Percentiles rank a stretch among this genome's conserved stretches.
phyloP scores from a whole-genome alignment of 352 stramenopile species.

The Phytopythium chamaehyphon region DNA sequence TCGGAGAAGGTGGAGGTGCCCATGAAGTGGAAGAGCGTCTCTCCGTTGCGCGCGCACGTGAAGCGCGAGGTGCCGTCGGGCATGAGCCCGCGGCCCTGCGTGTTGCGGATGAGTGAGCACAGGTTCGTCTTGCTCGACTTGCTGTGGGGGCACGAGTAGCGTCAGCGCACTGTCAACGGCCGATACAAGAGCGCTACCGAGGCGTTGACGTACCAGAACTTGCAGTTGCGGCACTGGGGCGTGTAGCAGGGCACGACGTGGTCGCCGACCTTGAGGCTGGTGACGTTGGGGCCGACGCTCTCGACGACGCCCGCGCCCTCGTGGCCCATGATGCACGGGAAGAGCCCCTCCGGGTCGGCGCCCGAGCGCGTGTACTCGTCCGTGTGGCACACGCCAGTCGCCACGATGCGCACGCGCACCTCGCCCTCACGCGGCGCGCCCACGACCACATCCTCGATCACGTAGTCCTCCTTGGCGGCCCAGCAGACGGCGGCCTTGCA shows the following conservation, averaged over 20 bases:
- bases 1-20: constrained; percentile 85
- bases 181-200: too few species aligned
- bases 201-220: constrained; percentile 82
- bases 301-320: constrained; percentile 82
- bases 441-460: constrained; percentile 81
- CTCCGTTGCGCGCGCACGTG: constrained; percentile 83
- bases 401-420: constrained; percentile 82
- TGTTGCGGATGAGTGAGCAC: constrained; percentile 79
- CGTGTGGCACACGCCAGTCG: constrained; percentile 84
- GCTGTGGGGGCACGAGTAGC: constrained; percentile 20
- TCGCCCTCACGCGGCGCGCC: constrained; percentile 57
- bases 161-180: too few species aligned
- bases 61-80: constrained; percentile 80
- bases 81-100: constrained; percentile 77
- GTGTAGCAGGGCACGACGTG: constrained; percentile 97
- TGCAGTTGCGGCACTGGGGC: constrained; percentile 87
- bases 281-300: constrained; percentile 76
- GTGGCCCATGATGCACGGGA: constrained; percentile 87
- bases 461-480: constrained; percentile 80
- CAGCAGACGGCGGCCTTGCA: constrained; percentile 89
- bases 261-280: constrained; percentile 76
- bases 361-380: constrained; percentile 86
- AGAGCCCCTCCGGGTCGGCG: constrained; percentile 73
- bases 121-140: constrained; percentile 86
- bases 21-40: constrained; percentile 88